Evolutionary conservation across 2,329 filamentous ascomycete genomes (phyloP).

Genomic region (Sclerotinia glacialis): DNA sequence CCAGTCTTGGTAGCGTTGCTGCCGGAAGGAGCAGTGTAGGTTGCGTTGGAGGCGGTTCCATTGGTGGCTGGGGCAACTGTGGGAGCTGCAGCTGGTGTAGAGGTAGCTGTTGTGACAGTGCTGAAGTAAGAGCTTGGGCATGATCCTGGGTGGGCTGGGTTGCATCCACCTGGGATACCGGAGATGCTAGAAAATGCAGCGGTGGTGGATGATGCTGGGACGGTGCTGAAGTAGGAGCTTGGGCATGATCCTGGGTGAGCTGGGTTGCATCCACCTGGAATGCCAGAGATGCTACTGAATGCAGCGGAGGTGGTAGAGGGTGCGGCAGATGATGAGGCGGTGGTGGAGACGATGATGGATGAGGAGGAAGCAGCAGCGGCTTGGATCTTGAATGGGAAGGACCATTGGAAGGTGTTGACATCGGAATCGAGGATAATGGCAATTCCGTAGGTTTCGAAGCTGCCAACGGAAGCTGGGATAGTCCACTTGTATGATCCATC

Average conservation of each 20-base stretch:
- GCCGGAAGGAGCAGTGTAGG: conserved; percentile 5
- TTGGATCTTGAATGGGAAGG: conserved; percentile 52
- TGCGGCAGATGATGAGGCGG: conserved; percentile 11
- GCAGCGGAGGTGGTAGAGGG: background rate
- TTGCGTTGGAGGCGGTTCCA: conserved; percentile 6
- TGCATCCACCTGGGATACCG: conserved; percentile 5
- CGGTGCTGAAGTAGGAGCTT: background rate
- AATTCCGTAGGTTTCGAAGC: conserved; percentile 54
- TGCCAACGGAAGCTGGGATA: conserved; percentile 47
- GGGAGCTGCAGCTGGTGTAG: background rate
- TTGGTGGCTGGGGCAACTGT: background rate
- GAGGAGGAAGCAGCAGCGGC: conserved; percentile 18
- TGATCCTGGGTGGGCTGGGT: background rate
- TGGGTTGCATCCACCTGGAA: conserved; percentile 16
- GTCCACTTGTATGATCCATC: conserved; percentile 50
- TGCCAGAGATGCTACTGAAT: conserved; percentile 13
- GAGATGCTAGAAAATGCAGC: background rate
- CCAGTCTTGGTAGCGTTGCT: conserved; percentile 5
- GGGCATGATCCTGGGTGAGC: conserved; percentile 5
- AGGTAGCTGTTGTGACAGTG: conserved; percentile 1
- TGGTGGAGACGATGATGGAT: conserved; percentile 8
- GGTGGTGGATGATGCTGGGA: background rate
- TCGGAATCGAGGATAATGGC: conserved; percentile 49
- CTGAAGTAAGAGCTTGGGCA: conserved; percentile 16
- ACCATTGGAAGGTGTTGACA: conserved; percentile 57